Evolutionary conservation across 2,329 filamentous ascomycete genomes (phyloP), one percentile per base, ranked within the genome.

Genomic region (Aphanocladium album): DNA sequence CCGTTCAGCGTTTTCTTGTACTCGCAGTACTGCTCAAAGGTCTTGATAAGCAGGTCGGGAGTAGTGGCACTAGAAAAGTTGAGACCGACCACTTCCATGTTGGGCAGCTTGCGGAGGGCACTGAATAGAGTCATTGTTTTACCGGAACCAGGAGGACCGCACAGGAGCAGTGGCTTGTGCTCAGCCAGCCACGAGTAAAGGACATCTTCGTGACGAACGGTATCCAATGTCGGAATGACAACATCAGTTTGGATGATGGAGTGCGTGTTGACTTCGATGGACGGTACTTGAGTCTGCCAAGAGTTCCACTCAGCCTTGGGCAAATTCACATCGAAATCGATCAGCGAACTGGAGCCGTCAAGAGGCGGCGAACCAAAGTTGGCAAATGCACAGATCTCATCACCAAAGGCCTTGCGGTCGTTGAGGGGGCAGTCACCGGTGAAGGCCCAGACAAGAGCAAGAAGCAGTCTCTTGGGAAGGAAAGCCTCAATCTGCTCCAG

Each of bases 51-150:
- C 30, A 99, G 85, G 74, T 99, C 96, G 1, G 95, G 96, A 0
- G 95, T 99, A 0, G 96, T 99, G 1, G 95, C 96, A 68, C 95
- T 99, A 5, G 96, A 99, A 75, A 99, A 99, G 77, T 99, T 99
- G 72, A 99, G 90, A 53, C 95, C 95, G 35, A 99, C 96, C 61
- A 97, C 92, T 76, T 99, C 95, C 93, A 99, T 97, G 72, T 97
- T 97, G 3, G 93, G 93, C 61, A 99, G 81, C 76, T 99, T 99
- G 65, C 95, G 89, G 58, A 99, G 85, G 37, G 95, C 95, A 72
- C 93, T 97, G 80, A 99, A 99, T 14, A 99, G 80, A 12, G 95
- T 99, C 95, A 99, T 99, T 5, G 95, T 99, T 80, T 99, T 99
- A 81, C 95, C 95, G 56, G 95, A 99, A 79, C 95, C 95, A 62